A percentile compares a stretch with the other conserved stretches of the same genome.
Evolutionary conservation across 2,329 filamentous ascomycete species (phyloP).

Genomic region (Proliferodiscus dingleyae): DNA sequence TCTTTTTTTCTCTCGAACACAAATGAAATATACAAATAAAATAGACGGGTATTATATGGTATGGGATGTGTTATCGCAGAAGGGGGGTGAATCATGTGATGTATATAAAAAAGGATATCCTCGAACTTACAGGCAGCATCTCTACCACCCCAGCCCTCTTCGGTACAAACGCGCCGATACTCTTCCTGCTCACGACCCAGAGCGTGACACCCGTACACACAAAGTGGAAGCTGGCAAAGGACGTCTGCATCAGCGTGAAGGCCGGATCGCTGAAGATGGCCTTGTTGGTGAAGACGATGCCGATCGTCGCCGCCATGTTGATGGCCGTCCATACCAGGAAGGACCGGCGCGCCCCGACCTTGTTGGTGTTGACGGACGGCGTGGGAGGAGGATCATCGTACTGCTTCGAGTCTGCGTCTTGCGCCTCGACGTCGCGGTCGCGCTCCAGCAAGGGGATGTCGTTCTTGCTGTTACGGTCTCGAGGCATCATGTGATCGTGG

Average conservation of each 20-base stretch:
- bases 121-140: constrained; percentile 22
- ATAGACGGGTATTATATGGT: background rate
- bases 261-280: constrained; percentile 26
- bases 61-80: no score
- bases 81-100: background rate
- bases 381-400: constrained; percentile 7
- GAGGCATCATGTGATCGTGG: constrained; percentile 13
- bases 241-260: constrained; percentile 27
- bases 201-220: constrained; percentile 26
- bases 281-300: constrained; percentile 28
- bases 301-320: constrained; percentile 25
- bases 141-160: constrained; percentile 24
- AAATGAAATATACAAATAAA: background rate
- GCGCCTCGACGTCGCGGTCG: constrained; percentile 17
- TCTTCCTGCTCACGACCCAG: constrained; percentile 19
- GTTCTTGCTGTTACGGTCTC: constrained; percentile 13
- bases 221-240: constrained; percentile 25
- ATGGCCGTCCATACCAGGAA: constrained; percentile 14
- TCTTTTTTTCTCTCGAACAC: no score
- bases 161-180: constrained; percentile 23
- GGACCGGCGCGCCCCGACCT: constrained; percentile 3
- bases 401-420: constrained; percentile 10
- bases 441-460: constrained; percentile 19
- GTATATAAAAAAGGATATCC: background rate
- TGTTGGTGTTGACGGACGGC: background rate